Evolutionary conservation across 345 rosid genomes (phyloP), one percentile per base, ranked within the genome.

Genomic region (Alliaria petiolata): DNA sequence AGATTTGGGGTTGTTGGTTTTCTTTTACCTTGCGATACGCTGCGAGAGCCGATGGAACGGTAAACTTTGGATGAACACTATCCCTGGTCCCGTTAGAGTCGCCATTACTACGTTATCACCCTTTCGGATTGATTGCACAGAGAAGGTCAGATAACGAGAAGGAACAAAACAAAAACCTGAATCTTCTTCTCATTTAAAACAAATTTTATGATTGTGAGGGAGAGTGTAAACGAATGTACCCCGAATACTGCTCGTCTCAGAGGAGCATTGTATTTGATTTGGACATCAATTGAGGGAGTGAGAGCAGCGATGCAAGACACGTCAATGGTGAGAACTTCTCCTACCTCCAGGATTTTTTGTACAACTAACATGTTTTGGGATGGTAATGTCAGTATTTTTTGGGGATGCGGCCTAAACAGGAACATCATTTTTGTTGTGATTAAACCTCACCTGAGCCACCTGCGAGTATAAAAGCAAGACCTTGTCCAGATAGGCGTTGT

Each of bases 401-500:
- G 36, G 25, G 31, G 9, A 26, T 6, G 6, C n/a, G 34, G 33
- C 22, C 1, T 12, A 34, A 34, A 52, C 6, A 8, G 16, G 8
- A 7, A 38, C 45, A 47, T 0, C 4, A 26, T 16, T 17, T 28
- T 55, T 43, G 11, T 35, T 43, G 70, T 22, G 44, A 76, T 6
- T 6, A 53, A 76, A 30, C 43, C 65, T 54, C 26, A 91, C 99
- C 97, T 74, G 99, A 87, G 82, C 99, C 99, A 75, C 99, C 93
- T 4, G 91, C 99, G 61, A 88, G 72, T 67, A 95, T 85, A 68
- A 95, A 95, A 47, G 97, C 98, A 76, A 95, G 96, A 64, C 99
- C 99, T 82, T 88, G 96, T 42, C 99, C 99, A 30, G 97, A 71
- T 70, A 92, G 61, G 76, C 84, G 93, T 82, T 95, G 99, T 72